Conservation (phyloP, 768 basidiomycete species). For the Lentinula guzmanii region DNA sequence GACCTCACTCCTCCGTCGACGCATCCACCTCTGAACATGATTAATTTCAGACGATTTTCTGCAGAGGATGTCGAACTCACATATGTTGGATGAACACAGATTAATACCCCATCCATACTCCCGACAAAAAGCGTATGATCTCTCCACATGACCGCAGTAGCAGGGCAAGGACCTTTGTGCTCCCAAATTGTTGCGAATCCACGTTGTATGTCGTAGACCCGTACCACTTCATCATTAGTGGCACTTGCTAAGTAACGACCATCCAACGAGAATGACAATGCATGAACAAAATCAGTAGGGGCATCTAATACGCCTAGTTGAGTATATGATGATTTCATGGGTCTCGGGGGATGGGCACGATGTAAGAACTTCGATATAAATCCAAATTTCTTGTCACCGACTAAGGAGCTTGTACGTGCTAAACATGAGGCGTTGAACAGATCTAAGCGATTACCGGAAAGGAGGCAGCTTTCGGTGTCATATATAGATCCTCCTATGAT, state of each 20-base stretch:
- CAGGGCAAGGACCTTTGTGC: background rate
- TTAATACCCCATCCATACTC: background rate
- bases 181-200: background rate
- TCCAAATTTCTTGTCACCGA: background rate
- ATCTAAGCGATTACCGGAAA: too few relatives aligned
- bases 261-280: background rate
- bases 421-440: too few relatives aligned
- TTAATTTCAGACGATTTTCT: background rate
- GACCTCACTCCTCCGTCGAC: background rate
- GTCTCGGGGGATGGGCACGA: background rate
- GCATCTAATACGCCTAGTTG: background rate
- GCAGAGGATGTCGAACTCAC: background rate
- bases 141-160: background rate
- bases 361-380: background rate
- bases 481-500: too few relatives aligned
- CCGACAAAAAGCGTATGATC: background rate
- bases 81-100: too few relatives aligned
- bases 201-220: background rate
- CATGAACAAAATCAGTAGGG: background rate
- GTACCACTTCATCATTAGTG: background rate
- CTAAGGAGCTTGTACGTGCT: too few relatives aligned
- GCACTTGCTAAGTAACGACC: background rate
- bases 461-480: too few relatives aligned
- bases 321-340: background rate
- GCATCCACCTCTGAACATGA: background rate